Conservation (phyloP, 2,329 filamentous ascomycete genomes). For the Neonectria neomacrospora region DNA sequence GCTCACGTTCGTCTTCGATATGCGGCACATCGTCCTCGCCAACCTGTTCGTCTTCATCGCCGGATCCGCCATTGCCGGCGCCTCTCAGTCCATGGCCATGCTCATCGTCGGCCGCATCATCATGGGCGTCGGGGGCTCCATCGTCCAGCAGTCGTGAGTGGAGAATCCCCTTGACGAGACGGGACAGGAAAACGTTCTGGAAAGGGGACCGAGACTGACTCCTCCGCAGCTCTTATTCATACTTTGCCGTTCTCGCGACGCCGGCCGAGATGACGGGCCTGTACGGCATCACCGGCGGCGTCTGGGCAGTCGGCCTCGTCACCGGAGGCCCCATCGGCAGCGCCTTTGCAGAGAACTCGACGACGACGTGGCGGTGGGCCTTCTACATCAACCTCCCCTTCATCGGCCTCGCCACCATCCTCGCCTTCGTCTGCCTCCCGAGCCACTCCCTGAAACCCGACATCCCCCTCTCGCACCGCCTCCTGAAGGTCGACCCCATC, state of each 20-base stretch:
- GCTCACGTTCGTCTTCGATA: constrained; percentile 47
- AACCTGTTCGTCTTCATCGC: constrained; percentile 44
- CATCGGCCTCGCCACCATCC: constrained; percentile 53
- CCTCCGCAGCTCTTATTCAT: constrained; percentile 18
- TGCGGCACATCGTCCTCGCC: constrained; percentile 44
- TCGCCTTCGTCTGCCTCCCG: constrained; percentile 58
- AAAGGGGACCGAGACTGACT: neutral
- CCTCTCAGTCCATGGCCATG: constrained; percentile 43
- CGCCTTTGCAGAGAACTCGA: constrained; percentile 48
- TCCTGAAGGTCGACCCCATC: constrained; percentile 47
- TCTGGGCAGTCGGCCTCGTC: constrained; percentile 40
- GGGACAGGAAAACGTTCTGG: neutral
- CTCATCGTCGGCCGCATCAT: constrained; percentile 49
- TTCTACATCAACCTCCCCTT: constrained; percentile 64
- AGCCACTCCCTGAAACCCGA: constrained; percentile 43
- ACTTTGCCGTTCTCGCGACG: constrained; percentile 45
- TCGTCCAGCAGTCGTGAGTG: constrained; percentile 48
- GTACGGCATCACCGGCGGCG: constrained; percentile 44
- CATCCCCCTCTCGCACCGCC: constrained; percentile 27
- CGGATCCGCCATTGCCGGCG: constrained; percentile 46
- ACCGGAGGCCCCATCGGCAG: constrained; percentile 43
- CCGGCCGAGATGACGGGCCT: constrained; percentile 37
- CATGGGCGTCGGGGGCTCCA: constrained; percentile 46
- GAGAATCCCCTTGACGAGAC: neutral
- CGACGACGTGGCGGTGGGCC: constrained; percentile 57